phyloP scores from a whole-genome alignment of 1,284 basidiomycete genomes.

The Cystobasidium sp. region DNA sequence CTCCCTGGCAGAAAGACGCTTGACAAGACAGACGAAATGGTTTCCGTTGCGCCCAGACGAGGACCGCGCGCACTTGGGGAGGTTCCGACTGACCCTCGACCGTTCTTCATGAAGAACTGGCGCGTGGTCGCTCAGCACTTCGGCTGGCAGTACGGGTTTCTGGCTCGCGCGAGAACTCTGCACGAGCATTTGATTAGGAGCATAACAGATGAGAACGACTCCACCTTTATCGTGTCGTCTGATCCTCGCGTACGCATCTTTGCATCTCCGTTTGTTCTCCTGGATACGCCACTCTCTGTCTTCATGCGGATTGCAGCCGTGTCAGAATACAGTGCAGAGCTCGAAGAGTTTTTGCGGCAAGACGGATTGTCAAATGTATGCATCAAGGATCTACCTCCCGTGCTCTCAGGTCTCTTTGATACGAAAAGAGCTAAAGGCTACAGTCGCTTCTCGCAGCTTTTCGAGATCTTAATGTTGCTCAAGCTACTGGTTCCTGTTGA shows the following conservation, averaged over 20 bases:
- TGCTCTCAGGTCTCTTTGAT: not conserved
- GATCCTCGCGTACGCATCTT: constrained; percentile 13
- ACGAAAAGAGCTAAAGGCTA: constrained; percentile 1
- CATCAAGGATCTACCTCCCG: constrained; percentile 17
- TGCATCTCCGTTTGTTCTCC: constrained; percentile 10
- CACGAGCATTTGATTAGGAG: constrained; percentile 25
- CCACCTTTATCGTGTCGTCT: constrained; percentile 20
- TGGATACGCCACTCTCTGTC: constrained; percentile 19
- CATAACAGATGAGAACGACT: constrained; percentile 33
- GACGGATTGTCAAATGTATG: not conserved
- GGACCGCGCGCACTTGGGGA: not conserved
- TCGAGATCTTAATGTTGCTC: constrained; percentile 13
- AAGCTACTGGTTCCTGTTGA: constrained; percentile 29
- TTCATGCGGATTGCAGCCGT: constrained; percentile 25
- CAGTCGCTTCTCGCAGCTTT: constrained; percentile 5
- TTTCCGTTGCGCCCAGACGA: not conserved
- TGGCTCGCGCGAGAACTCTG: constrained; percentile 28
- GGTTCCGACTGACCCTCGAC: constrained; percentile 13
- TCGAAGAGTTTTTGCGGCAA: constrained; percentile 14
- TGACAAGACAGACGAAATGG: not conserved
- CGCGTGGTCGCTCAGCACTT: constrained; percentile 37
- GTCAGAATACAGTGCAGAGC: constrained; percentile 2
- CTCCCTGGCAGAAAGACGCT: constrained; percentile 9
- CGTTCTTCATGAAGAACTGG: constrained; percentile 36
- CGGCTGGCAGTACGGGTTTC: constrained; percentile 25